phyloP scores from a whole-genome alignment of 2,329 filamentous ascomycete genomes.

The Thielaviopsis musarum region DNA sequence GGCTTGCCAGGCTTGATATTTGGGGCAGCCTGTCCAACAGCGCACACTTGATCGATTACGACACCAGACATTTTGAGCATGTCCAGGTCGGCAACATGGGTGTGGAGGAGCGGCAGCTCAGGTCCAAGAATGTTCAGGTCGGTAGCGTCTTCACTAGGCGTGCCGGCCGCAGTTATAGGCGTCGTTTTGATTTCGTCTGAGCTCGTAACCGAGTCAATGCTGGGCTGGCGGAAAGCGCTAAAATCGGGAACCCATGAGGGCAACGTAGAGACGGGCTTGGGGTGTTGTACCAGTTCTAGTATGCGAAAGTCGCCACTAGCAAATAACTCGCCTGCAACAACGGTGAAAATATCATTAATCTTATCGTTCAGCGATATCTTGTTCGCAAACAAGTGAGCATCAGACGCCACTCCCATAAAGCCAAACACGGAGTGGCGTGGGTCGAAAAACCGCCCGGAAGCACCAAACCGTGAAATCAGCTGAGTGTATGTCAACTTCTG shows the following conservation, averaged over 20 bases:
- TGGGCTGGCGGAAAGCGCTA: neutral
- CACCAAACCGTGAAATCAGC: neutral
- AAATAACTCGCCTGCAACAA: conserved; percentile 1
- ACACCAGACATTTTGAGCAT: conserved; percentile 3
- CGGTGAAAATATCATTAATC: neutral
- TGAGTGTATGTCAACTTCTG: neutral
- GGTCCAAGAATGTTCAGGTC: conserved; percentile 1
- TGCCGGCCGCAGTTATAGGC: neutral
- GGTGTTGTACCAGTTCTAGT: conserved; percentile 2
- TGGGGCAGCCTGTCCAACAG: neutral
- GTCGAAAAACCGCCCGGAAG: neutral
- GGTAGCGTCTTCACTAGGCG: neutral
- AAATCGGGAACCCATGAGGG: conserved; percentile 8
- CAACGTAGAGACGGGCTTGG: neutral
- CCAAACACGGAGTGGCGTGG: neutral
- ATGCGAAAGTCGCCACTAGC: neutral
- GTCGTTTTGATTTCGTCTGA: neutral
- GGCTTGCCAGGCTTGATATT: neutral
- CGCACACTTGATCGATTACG: neutral
- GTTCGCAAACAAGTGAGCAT: neutral
- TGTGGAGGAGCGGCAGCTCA: neutral
- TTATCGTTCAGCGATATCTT: neutral
- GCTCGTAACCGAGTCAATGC: neutral
- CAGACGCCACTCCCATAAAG: conserved; percentile 1
- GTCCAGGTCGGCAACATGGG: neutral